Conservation (phyloP, 1,139 yeast genomes). For the Wickerhamiella pararugosa region DNA sequence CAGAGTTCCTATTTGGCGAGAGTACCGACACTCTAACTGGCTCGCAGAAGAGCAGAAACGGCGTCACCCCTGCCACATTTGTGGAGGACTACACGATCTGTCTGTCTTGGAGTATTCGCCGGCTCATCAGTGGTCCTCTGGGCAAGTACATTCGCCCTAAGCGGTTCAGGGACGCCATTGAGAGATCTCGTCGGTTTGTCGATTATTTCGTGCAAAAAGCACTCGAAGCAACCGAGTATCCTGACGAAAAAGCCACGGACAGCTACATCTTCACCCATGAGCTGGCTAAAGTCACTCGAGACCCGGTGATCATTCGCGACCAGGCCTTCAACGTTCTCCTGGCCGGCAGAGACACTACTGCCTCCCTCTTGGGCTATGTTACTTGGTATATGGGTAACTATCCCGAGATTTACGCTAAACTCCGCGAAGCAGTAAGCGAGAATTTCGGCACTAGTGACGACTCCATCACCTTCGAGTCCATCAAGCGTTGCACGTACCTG, state of each 20-base stretch:
- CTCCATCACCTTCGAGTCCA: constrained; percentile 32
- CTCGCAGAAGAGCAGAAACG: constrained; percentile 10
- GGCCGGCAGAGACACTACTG: constrained; percentile 43
- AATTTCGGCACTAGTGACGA: not conserved
- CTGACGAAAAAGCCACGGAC: constrained; percentile 7
- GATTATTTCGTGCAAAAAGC: constrained; percentile 20
- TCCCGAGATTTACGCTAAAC: constrained; percentile 26
- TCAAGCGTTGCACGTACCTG: constrained; percentile 36
- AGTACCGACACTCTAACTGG: constrained; percentile 27
- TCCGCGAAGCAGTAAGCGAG: constrained; percentile 18
- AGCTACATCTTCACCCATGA: constrained; percentile 34
- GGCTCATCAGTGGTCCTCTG: constrained; percentile 28
- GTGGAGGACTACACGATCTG: constrained; percentile 33
- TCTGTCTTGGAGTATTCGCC: constrained; percentile 26
- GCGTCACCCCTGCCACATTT: constrained; percentile 24
- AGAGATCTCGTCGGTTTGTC: constrained; percentile 20
- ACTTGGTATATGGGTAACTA: constrained; percentile 33
- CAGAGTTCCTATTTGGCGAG: constrained; percentile 45
- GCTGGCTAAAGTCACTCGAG: constrained; percentile 34
- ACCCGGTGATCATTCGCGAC: constrained; percentile 34
- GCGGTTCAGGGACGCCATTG: constrained; percentile 23
- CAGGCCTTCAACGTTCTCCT: constrained; percentile 36
- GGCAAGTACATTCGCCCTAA: constrained; percentile 26
- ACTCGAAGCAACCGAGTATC: constrained; percentile 12
- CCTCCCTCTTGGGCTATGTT: constrained; percentile 33